Percentiles rank a stretch among this genome's conserved stretches.
Conservation (phyloP, 768 basidiomycete genomes). For the Hericium coralloides region DNA sequence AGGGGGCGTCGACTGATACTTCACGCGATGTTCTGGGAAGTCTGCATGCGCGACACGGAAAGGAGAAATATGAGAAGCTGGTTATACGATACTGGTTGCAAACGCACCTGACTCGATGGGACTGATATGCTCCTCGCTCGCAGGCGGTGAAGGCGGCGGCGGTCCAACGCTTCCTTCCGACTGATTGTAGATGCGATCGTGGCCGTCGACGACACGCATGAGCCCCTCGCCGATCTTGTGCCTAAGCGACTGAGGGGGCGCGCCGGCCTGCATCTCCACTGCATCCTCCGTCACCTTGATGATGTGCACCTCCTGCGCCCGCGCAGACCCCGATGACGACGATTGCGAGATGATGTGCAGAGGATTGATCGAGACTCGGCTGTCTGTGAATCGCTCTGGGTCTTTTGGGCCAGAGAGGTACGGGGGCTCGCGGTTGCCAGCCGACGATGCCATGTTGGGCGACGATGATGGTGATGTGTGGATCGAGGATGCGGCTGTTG, state of each 20-base stretch:
- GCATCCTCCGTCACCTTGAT: constrained; percentile 44
- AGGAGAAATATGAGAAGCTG: not conserved
- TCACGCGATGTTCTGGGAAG: not conserved
- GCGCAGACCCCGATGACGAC: constrained; percentile 1
- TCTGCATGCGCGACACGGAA: not conserved
- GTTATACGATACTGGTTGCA: not conserved
- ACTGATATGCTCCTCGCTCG: constrained; percentile 25
- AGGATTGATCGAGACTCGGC: constrained; percentile 20
- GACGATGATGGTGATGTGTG: constrained; percentile 2
- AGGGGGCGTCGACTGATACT: constrained; percentile 3
- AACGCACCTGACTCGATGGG: constrained; percentile 3
- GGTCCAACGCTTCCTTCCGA: constrained; percentile 33
- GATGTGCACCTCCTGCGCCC: constrained; percentile 42
- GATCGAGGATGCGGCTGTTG: constrained; percentile 4
- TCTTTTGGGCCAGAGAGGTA: no score
- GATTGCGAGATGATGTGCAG: constrained; percentile 23
- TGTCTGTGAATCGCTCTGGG: not conserved
- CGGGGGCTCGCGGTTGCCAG: constrained; percentile 2
- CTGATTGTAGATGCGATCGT: constrained; percentile 5
- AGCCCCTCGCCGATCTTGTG: constrained; percentile 28
- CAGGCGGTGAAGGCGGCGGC: constrained; percentile 47
- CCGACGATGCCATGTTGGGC: constrained; percentile 3
- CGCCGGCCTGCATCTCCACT: constrained; percentile 33
- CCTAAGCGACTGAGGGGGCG: constrained; percentile 24
- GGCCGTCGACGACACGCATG: constrained; percentile 22